Conservation (phyloP, 176 grass and related monocot genomes). For the Oryza punctata region DNA sequence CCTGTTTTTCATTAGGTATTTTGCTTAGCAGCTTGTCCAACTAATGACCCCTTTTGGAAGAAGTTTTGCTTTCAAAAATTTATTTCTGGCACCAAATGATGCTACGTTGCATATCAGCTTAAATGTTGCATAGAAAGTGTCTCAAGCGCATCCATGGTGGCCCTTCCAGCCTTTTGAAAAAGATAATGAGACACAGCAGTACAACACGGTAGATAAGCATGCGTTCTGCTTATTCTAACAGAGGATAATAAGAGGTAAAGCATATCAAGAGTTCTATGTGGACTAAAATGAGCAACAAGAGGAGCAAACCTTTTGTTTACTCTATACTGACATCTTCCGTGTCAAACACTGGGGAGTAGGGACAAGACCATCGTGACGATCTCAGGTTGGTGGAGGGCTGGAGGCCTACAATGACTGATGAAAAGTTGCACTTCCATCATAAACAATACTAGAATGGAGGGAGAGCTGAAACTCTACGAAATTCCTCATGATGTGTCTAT, state of each 20-base stretch:
- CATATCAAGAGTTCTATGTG: conserved; percentile 15
- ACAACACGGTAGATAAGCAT: conserved; percentile 28
- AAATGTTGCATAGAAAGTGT: not conserved
- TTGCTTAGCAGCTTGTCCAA: conserved; percentile 12
- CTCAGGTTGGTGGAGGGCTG: conserved; percentile 36
- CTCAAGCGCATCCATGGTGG: not conserved
- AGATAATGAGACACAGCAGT: not conserved
- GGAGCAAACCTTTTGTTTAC: not conserved
- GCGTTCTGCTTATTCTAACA: conserved; percentile 21
- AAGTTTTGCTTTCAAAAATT: not conserved
- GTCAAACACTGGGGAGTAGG: conserved; percentile 35
- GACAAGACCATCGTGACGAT: not conserved
- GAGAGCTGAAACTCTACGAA: not conserved
- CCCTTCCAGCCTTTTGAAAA: conserved; percentile 16
- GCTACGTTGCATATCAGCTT: conserved; percentile 15
- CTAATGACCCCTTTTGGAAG: not conserved
- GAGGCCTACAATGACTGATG: conserved; percentile 17
- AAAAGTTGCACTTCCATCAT: conserved; percentile 9
- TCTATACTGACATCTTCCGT: conserved; percentile 4
- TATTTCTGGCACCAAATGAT: conserved; percentile 5
- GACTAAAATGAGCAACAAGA: conserved; percentile 21
- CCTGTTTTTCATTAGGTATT: conserved; percentile 30
- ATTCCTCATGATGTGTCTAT: not conserved
- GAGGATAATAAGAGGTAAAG: conserved; percentile 30
- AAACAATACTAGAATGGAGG: not conserved